Base-by-base conservation (phyloP, 2,329 filamentous ascomycete genomes). In the Alternaria sp. region DNA sequence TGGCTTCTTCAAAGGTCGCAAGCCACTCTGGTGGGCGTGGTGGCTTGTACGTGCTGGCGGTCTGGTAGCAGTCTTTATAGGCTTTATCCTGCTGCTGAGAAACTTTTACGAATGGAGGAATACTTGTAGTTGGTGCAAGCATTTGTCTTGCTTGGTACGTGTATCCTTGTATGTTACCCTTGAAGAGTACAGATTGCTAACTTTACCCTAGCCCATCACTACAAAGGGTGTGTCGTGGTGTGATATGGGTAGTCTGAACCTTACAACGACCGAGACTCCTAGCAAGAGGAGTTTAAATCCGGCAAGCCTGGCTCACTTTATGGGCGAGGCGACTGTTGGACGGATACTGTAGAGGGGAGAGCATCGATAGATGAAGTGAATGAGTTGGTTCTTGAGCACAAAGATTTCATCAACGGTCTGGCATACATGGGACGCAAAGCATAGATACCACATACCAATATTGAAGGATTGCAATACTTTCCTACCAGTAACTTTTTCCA, bases 1-100 rank as follows among this genome's bases (percentile, higher is more conserved):
- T 0, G 89, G 88, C 6, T 97, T 97, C 80, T 98, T 98, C 82
- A 94, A 94, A 77, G 93, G 92, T 20, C 87, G 95, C 18, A 97
- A 97, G 78, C 91, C 92, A 22, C 84, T 97, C 8, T 99, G 95
- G 95, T 99, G 95, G 95, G 91, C 83, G 6, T 99, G 95, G 95
- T 98, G 94, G 94, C 80, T 97, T 22, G 85, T 98, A 28, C 87
- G 95, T 18, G 92, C 87, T 1, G 92, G 86, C 0, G 90, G 91
- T 25, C 82, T 99, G 53, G 86, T 97, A 8, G 86, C 89, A n/a
- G 91, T 94, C 34, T 84, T 97, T 36, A 86, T 97, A 41, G 90
- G 90, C 1, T 97, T 98, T 77, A 91, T 97, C 63, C 81, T 97
- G 45, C 83, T 99, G 54, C 79, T 98, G 62, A 89, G 93, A 76